Percentiles rank a stretch among this genome's conserved stretches.
These are phyloP conservation scores for Myxozyma mucilagina DNA, from an alignment of 805 yeast genomes.

Conservation along the genomic window DNA sequence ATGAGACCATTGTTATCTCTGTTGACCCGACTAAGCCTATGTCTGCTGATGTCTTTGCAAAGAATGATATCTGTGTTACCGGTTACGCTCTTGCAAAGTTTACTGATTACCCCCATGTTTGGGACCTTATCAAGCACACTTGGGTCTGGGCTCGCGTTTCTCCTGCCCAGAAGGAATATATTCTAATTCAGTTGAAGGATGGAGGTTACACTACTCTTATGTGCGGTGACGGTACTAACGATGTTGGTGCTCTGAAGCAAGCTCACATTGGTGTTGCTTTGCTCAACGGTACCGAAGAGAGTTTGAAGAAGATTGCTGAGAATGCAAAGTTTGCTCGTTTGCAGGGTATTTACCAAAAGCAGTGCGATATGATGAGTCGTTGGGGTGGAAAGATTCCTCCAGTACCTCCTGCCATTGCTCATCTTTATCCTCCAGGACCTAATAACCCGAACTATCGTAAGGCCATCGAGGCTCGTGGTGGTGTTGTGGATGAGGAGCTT, in stretches of 20 bases:
- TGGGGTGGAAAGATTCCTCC: conserved; percentile 76
- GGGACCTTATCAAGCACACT: conserved; percentile 75
- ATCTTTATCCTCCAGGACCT: conserved; percentile 94
- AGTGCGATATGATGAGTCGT: conserved; percentile 69
- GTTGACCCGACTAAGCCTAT: conserved; percentile 60
- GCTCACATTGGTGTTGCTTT: conserved; percentile 99
- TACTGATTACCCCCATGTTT: conserved; percentile 65
- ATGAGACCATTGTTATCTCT: conserved; percentile 70
- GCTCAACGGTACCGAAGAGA: conserved; percentile 93
- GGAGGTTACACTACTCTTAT: conserved; percentile 90
- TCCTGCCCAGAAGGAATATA: conserved; percentile 91
- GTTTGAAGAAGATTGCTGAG: conserved; percentile 85
- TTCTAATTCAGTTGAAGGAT: conserved; percentile 76
- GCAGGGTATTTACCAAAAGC: conserved; percentile 76
- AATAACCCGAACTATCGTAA: conserved; percentile 81
- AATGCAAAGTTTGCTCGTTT: conserved; percentile 65
- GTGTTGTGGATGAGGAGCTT: conserved; percentile 60
- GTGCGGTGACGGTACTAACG: conserved; percentile 99
- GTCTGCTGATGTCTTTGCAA: conserved; percentile 56
- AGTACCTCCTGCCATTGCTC: conserved; percentile 85
- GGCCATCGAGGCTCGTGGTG: conserved; percentile 84
- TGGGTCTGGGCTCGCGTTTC: conserved; percentile 99
- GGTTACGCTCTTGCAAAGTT: conserved; percentile 82
- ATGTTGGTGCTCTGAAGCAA: conserved; percentile 98
- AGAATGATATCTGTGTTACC: conserved; percentile 85